A percentile compares a stretch with the other conserved stretches of the same genome.
Conservation (phyloP, 495 filamentous ascomycete species). For the Aspergillus heteromorphus region DNA sequence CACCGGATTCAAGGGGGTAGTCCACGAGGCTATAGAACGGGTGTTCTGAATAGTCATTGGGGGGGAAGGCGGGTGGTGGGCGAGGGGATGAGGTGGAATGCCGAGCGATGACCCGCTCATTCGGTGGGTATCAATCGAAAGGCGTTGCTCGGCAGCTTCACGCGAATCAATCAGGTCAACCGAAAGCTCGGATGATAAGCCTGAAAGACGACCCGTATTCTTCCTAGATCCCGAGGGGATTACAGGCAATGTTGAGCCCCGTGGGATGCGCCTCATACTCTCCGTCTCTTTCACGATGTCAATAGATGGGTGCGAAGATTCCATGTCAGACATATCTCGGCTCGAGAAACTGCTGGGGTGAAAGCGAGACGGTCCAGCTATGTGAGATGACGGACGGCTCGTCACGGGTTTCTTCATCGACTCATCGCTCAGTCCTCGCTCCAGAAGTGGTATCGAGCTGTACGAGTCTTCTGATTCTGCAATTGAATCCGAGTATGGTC, state of each 20-base stretch:
- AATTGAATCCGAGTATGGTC: conserved; percentile 37
- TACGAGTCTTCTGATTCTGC: conserved; percentile 64
- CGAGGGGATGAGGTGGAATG: conserved; percentile 61
- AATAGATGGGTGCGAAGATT: conserved; percentile 43
- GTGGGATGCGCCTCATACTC: conserved; percentile 49
- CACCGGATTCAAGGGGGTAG: conserved; percentile 35
- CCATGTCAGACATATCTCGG: conserved; percentile 28
- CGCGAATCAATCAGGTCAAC: conserved; percentile 52
- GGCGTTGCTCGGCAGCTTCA: conserved; percentile 38
- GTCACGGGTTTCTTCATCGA: conserved; percentile 39
- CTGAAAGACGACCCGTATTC: conserved; percentile 62
- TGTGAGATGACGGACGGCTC: background rate
- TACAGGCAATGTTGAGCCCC: conserved; percentile 39
- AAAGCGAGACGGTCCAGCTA: conserved; percentile 7
- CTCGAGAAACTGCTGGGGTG: conserved; percentile 23
- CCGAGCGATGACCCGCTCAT: conserved; percentile 42
- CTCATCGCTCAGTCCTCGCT: conserved; percentile 62
- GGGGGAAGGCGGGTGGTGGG: conserved; percentile 70
- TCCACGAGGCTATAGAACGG: conserved; percentile 36
- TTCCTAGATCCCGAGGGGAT: conserved; percentile 48
- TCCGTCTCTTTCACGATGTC: conserved; percentile 56
- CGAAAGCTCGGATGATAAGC: conserved; percentile 76
- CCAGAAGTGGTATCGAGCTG: conserved; percentile 69
- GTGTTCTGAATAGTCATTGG: conserved; percentile 68
- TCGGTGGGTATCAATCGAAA: conserved; percentile 28